Evolutionary conservation across 2,329 filamentous ascomycete genomes (phyloP).

Genomic region (Aspergillus terreus): DNA sequence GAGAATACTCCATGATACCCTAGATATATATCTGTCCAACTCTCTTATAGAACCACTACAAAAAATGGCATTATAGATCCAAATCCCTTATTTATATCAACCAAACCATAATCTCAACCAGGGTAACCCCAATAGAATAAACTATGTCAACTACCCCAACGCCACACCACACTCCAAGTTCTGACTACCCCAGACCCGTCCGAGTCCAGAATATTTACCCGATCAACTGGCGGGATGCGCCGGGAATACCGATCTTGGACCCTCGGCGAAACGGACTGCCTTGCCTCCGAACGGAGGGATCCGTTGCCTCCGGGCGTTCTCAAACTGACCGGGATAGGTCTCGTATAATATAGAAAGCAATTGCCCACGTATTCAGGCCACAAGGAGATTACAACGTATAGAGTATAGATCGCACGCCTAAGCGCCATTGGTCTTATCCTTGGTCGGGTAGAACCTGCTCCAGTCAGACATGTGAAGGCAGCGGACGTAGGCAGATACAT

Average conservation of each 20-base stretch:
- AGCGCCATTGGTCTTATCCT: not conserved
- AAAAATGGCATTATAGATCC: too few species aligned
- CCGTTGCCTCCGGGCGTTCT: not conserved
- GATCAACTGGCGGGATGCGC: not conserved
- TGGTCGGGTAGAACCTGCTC: constrained; percentile 14
- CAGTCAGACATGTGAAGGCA: not conserved
- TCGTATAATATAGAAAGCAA: too few species aligned
- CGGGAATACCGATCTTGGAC: not conserved
- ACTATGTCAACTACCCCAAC: not conserved
- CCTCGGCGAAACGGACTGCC: too few species aligned
- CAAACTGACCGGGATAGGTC: too few species aligned
- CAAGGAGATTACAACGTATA: too few species aligned
- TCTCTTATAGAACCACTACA: too few species aligned
- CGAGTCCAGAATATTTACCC: constrained; percentile 16
- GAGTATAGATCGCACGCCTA: not conserved
- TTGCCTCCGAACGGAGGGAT: not conserved
- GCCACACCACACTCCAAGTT: not conserved
- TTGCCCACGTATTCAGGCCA: too few species aligned
- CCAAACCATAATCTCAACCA: too few species aligned
- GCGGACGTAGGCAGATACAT: constrained; percentile 9
- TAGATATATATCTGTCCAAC: too few species aligned
- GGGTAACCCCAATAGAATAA: not conserved
- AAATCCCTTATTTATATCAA: too few species aligned
- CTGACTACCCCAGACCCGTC: constrained; percentile 6
- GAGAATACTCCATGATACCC: too few species aligned